Base-by-base conservation (phyloP, 768 basidiomycete species). In the Xerocomellus amylosporus region DNA sequence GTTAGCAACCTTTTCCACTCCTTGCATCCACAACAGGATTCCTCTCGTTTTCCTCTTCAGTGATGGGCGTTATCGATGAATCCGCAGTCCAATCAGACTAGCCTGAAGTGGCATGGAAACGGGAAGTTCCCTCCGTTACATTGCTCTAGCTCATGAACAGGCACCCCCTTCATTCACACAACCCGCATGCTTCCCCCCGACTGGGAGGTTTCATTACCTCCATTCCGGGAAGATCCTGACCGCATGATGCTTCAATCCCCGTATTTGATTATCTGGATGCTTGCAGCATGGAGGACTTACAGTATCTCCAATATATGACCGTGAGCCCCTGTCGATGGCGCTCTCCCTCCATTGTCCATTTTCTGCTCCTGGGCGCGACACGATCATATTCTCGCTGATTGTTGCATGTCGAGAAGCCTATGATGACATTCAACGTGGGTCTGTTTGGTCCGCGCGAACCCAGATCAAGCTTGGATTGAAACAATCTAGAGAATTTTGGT, bases 81-180 rank as follows among this genome's bases (percentile, higher is more conserved):
- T 46, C 48, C 54, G 52, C 56, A 62, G 51, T 34, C n/a, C 50
- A 30, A 20, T 33, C 34, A 42, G 53, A n/a, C 34, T 51, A 51
- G 2, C 55, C 51, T 7, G 34, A 65, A 63, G 48, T 46, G 49
- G 61, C 64, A 60, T 64, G 28, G 64, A 63, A 52, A 65, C 64
- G 53, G 37, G 51, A 38, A 31, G 53, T 28, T 39, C 42, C 39
- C 49, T 33, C 57, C 24, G 43, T 62, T 54, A 41, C 54, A 41
- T 55, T 65, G 49, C 58, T 40, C 43, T 33, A 9, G 17, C 34
- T 44, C 42, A 49, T 53, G 40, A 41, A 49, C 43, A 59, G 46
- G 52, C 46, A 53, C 45, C 33, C 31, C 1, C 31, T 46, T 36
- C 52, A 45, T 57, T 53, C 36, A 47, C 24, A 26, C 17, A 51